These are phyloP conservation scores for Castanea mollissima DNA, from an alignment of 306 rosid species.

Conservation along the genomic window DNA sequence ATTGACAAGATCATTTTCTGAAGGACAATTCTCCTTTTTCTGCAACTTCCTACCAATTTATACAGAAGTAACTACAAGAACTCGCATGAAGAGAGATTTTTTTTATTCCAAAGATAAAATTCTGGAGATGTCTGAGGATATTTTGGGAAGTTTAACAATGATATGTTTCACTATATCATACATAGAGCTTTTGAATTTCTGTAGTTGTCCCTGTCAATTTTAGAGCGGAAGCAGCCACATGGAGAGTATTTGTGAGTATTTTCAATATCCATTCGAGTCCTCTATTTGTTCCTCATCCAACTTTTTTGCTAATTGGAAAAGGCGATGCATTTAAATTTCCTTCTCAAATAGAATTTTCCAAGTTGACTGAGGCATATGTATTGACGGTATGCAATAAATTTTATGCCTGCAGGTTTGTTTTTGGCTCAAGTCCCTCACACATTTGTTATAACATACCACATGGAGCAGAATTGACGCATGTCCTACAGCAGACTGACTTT, in stretches of 20 bases:
- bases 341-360: no score
- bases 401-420: neutral
- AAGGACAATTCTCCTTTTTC: neutral
- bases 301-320: neutral
- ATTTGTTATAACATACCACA: neutral
- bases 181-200: neutral
- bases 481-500: neutral
- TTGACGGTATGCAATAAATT: neutral
- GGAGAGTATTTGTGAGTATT: neutral
- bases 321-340: neutral
- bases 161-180: neutral
- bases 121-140: neutral
- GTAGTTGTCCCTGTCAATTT: neutral
- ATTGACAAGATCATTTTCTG: neutral
- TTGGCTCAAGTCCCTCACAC: neutral
- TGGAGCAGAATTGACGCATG: neutral
- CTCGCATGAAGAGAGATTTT: no score
- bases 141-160: neutral
- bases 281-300: neutral
- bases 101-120: neutral
- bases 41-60: neutral
- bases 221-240: neutral
- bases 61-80: neutral
- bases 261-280: neutral
- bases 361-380: neutral